Conservation (phyloP, 768 basidiomycete species). For the Auriscalpium microsporum region DNA sequence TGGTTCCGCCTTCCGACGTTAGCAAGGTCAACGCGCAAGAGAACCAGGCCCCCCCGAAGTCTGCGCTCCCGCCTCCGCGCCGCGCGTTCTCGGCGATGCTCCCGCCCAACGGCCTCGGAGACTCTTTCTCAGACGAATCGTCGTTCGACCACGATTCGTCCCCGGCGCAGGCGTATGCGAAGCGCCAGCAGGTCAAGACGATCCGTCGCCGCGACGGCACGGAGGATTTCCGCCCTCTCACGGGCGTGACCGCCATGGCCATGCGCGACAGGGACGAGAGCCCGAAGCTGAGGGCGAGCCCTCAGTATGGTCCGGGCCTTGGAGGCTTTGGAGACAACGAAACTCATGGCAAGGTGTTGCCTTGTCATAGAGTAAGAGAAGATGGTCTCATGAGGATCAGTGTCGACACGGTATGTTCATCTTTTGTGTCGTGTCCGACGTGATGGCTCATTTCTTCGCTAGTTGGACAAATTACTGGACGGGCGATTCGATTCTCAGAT, state of each 20-base stretch:
- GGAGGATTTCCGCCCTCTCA: slow-evolving; percentile 68
- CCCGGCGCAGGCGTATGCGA: slow-evolving; percentile 74
- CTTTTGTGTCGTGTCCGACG: neutral
- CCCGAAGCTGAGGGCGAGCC: slow-evolving; percentile 16
- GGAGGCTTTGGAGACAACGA: slow-evolving; percentile 93
- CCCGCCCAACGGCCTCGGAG: slow-evolving; percentile 23
- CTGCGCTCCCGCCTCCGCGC: slow-evolving; percentile 40
- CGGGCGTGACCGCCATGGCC: slow-evolving; percentile 43
- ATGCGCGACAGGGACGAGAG: slow-evolving; percentile 12
- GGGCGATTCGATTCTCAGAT: slow-evolving; percentile 64
- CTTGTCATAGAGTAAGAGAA: slow-evolving; percentile 88
- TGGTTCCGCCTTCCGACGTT: slow-evolving; percentile 39
- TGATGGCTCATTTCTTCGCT: neutral
- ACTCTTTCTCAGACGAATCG: slow-evolving; percentile 36
- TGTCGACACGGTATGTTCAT: slow-evolving; percentile 57
- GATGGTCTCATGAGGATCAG: slow-evolving; percentile 93
- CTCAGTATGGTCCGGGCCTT: slow-evolving; percentile 45
- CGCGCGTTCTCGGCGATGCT: slow-evolving; percentile 74
- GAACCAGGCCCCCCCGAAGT: slow-evolving; percentile 3
- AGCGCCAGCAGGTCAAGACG: slow-evolving; percentile 69
- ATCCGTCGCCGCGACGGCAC: slow-evolving; percentile 75
- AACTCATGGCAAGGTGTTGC: slow-evolving; percentile 84
- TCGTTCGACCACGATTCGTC: slow-evolving; percentile 57
- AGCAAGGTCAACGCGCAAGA: slow-evolving; percentile 13
- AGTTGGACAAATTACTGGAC: slow-evolving; percentile 74